Conservation (phyloP, 805 yeast genomes). For the Wickerhamiella kurtzmanii region DNA sequence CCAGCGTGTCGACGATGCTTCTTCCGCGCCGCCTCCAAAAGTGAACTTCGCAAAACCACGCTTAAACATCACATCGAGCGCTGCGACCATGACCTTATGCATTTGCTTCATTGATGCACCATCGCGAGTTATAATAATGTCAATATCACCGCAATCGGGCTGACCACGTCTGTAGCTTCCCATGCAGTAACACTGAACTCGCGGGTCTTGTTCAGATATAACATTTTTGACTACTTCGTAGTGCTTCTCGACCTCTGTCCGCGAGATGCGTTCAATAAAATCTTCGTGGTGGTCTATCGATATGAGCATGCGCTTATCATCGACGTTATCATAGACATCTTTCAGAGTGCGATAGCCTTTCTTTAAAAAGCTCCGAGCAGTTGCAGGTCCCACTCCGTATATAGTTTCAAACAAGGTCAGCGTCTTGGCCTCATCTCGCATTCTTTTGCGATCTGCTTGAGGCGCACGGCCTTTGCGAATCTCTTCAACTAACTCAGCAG, state of each 20-base stretch:
- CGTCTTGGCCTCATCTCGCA: constrained; percentile 17
- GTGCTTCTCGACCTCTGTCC: constrained; percentile 35
- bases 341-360: constrained; percentile 30
- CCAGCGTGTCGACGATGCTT: constrained; percentile 20
- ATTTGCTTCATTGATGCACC: constrained; percentile 22
- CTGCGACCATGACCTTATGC: constrained; percentile 9
- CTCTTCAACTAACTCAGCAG: constrained; percentile 36
- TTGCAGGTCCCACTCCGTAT: constrained; percentile 37
- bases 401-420: constrained; percentile 29
- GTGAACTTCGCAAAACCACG: constrained; percentile 28
- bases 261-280: constrained; percentile 33
- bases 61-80: constrained; percentile 20
- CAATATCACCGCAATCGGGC: constrained; percentile 39
- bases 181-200: constrained; percentile 29
- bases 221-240: constrained; percentile 23
- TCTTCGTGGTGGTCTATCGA: constrained; percentile 38
- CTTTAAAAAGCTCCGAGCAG: constrained; percentile 31
- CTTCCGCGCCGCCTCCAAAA: constrained; percentile 17
- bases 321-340: constrained; percentile 27
- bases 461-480: constrained; percentile 23
- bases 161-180: constrained; percentile 43
- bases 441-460: constrained; percentile 17
- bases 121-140: constrained; percentile 33
- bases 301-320: constrained; percentile 22
- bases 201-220: constrained; percentile 26